phyloP scores from a whole-genome alignment of 306 rosid species.

The Medicago truncatula region MtrunA17r5.0-ANR NC_053049.1:13173001-13173500 shows the following conservation, averaged over 20 bases:
- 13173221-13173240: constrained; percentile 81
- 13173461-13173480: too few relatives aligned
- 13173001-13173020: constrained; percentile 56
- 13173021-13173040: constrained; percentile 73
- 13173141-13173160: constrained; percentile 81
- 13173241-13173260: neutral
- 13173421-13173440: constrained; percentile 30
- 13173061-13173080: constrained; percentile 58
- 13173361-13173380: too few relatives aligned
- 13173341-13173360: too few relatives aligned
- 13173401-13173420: too few relatives aligned
- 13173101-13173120: constrained; percentile 76
- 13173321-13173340: too few relatives aligned
- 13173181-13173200: constrained; percentile 85
- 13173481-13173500: too few relatives aligned
- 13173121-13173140: constrained; percentile 69
- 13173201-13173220: constrained; percentile 74
- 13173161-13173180: constrained; percentile 88
- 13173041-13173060: constrained; percentile 69
- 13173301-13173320: neutral
- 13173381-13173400: too few relatives aligned
- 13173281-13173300: too few relatives aligned
- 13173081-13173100: constrained; percentile 65
- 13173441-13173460: neutral
- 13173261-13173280: neutral